Evolutionary conservation across 2,329 filamentous ascomycete genomes (phyloP), one percentile per base, ranked within the genome.

Genomic region (Aspergillaceae sp.): DNA sequence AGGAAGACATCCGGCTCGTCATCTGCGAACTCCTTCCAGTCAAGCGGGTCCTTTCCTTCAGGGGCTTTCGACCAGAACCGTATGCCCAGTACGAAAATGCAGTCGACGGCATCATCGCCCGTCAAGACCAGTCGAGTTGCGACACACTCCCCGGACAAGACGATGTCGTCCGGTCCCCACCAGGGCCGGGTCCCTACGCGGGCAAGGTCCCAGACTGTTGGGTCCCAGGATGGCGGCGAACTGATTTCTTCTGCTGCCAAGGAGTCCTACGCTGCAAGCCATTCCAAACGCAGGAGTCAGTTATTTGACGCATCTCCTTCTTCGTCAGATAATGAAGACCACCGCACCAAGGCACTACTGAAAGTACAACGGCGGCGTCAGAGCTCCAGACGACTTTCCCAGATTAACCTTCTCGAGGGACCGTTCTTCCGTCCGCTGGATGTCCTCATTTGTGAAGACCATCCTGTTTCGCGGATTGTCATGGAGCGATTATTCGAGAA

Each of bases 401-500:
- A 94, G 59, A 90, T 97, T 59, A 90, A 84, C 43, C 75, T 94
- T 34, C 79, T 85, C 36, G 89, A 91, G 44, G 85, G 85, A 0
- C 92, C 92, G 2, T 79, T 83, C 33, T 98, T 96, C 69, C 80
- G 92, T 29, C 89, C 92, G 2, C 70, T 98, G 43, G 92, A 98
- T 66, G 86, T 98, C 4, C 75, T 98, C 43, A 94, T 98, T 43
- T 97, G 92, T 63, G 92, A 98, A 69, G 92, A 98, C 59, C 92
- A 98, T 64, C 92, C 92, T 0, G 91, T 98, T 3, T 95, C 92
- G 4, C 81, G 91, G 26, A 83, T 98, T 73, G 91, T 98, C n/a
- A 97, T 98, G 91, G 92, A 98, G 63, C 92, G 94, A 58, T 73
- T 98, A 5, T 77, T 98, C 44, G 92, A 98, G 66, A 98, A 97